Base-by-base conservation (phyloP, 768 basidiomycete genomes). In the Amanita polypyramis region DNA sequence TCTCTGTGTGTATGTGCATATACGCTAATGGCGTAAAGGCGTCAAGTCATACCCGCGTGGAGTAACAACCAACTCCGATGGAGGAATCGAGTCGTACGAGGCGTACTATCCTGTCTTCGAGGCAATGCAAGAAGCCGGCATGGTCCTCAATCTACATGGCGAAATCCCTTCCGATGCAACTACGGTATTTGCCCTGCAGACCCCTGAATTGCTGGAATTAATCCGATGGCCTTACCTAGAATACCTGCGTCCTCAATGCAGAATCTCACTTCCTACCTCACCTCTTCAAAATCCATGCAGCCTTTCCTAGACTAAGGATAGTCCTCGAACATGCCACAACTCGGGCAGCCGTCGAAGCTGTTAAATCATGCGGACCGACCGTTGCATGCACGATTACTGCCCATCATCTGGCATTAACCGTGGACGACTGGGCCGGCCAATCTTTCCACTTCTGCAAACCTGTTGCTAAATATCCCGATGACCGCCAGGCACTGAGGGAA, bases 251-350 rank as follows among this genome's bases (percentile, higher is more conserved):
- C 33, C 74, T 99, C 52, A 98, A 99, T 59, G 94, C 96, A 8
- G 96, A 99, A 59, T 74, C 80, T 38, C 74, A 69, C 14, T 99
- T 99, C 68, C 74, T 98, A 14, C 85, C 87, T 0, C 93, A 98
- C 63, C 74, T 99, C 17, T 71, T 73, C 56, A 79, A 81, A 54
- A 74, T 98, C 34, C 90, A 97, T 58, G 65, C 67, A 43, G 73
- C 76, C 15, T 99, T 98, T 65, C 96, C 96, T 23, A 74, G 70
- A 43, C 78, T 99, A 42, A 85, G 91, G 40, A 98, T 99, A 54
- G 95, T 99, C 2, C 79, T 98, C 27, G 95, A 98, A 65, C 95
- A 98, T 58, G 95, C 94, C 20, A 98, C 95, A 0, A 94, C 93
- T 2, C 77, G 86, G 35, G 89, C 87, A 20, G 92, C 95, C 1